These are phyloP conservation scores for Chionographis japonica DNA, from an alignment of 106 monocot species.

Conservation along the genomic window DNA sequence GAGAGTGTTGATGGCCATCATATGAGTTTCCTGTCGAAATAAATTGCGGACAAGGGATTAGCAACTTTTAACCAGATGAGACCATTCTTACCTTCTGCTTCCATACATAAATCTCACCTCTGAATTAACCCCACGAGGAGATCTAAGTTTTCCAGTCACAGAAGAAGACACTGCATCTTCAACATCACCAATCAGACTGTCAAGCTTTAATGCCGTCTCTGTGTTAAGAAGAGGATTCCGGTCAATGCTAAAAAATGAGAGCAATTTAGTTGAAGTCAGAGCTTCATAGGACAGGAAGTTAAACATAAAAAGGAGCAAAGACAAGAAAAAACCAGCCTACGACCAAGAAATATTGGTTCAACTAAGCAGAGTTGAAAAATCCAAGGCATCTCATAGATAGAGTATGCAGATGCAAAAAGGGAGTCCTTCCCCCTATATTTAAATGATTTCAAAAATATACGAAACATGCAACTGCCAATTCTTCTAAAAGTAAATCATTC, in stretches of 20 bases:
- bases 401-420: too few species aligned
- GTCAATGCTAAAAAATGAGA: background rate
- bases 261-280: background rate
- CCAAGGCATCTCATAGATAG: too few species aligned
- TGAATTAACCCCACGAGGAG: conserved; percentile 38
- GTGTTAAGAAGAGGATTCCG: conserved; percentile 4
- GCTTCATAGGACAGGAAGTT: background rate
- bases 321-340: background rate
- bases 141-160: conserved; percentile 54
- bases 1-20: conserved; percentile 44
- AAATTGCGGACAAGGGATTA: background rate
- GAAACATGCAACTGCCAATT: too few species aligned
- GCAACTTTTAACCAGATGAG: background rate
- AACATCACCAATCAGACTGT: conserved; percentile 83
- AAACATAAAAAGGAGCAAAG: background rate
- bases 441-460: too few species aligned
- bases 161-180: conserved; percentile 95
- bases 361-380: too few species aligned
- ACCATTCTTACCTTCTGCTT: background rate
- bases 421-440: too few species aligned
- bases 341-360: too few species aligned
- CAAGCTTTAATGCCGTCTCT: conserved; percentile 87
- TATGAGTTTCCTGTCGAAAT: conserved; percentile 42
- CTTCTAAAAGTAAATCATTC: too few species aligned
- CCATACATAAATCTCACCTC: conserved; percentile 35